Conservation (phyloP, 1,284 basidiomycete genomes). For the Leccinum fuscescens region DNA sequence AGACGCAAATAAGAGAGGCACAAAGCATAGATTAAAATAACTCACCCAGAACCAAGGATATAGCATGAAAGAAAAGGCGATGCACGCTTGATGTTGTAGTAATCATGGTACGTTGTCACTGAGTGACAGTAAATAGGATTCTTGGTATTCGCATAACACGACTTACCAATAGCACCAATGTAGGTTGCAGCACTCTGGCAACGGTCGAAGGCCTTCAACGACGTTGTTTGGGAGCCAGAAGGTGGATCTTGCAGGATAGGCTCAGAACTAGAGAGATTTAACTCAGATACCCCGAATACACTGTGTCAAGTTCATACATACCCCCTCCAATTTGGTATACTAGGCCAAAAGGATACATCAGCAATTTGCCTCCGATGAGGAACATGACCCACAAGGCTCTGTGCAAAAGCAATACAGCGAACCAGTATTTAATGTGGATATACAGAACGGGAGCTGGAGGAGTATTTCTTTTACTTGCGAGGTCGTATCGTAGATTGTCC, state of each 20-base stretch:
- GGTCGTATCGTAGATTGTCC: constrained; percentile 60
- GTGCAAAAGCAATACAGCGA: constrained; percentile 72
- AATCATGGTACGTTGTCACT: constrained; percentile 62
- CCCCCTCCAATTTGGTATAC: constrained; percentile 70
- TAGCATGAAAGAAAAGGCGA: constrained; percentile 75
- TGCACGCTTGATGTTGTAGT: constrained; percentile 59
- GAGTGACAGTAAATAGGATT: constrained; percentile 12
- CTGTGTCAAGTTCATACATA: constrained; percentile 39
- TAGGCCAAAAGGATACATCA: constrained; percentile 27
- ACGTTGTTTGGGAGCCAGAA: constrained; percentile 30
- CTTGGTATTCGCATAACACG: neutral
- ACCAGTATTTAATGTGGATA: constrained; percentile 79
- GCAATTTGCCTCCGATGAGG: neutral
- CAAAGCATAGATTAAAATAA: constrained; percentile 8
- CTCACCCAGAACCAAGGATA: constrained; percentile 74
- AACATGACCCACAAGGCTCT: constrained; percentile 70
- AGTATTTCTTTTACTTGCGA: constrained; percentile 46
- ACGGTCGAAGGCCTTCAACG: constrained; percentile 69
- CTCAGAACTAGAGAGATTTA: constrained; percentile 37
- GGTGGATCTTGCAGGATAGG: constrained; percentile 42
- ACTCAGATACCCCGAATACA: neutral
- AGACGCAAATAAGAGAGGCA: constrained; percentile 10
- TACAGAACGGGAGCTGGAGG: constrained; percentile 68
- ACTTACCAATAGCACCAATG: constrained; percentile 65
- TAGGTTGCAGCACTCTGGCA: constrained; percentile 76